Evolutionary conservation across 306 rosid genomes (phyloP).

Genomic region (Lathyrus sativus): DNA sequence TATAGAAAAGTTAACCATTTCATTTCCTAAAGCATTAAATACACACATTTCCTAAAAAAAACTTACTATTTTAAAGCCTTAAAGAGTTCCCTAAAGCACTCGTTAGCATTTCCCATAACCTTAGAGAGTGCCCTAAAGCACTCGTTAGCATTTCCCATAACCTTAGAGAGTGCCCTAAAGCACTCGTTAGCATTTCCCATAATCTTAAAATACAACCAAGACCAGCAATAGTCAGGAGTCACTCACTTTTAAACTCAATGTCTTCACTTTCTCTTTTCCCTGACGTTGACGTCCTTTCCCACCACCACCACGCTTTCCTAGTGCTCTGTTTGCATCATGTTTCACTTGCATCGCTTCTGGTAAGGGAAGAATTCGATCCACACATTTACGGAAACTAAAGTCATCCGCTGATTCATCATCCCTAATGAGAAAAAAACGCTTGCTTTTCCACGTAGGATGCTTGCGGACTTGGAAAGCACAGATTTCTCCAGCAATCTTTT

Average conservation of each 20-base stretch:
- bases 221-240: conserved; percentile 1
- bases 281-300: conserved; percentile 55
- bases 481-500: conserved; percentile 63
- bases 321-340: conserved; percentile 52
- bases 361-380: conserved; percentile 73
- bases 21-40: no score
- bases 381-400: conserved; percentile 91
- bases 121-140: no score
- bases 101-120: no score
- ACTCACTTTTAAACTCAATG: conserved; percentile 37
- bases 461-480: conserved; percentile 62
- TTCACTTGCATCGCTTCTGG: conserved; percentile 71
- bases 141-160: no score
- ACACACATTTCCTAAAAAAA: no score
- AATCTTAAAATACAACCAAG: conserved; percentile 23
- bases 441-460: conserved; percentile 77
- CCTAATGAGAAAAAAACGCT: conserved; percentile 79
- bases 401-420: conserved; percentile 68
- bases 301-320: conserved; percentile 55
- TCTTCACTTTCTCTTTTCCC: conserved; percentile 45
- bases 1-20: no score
- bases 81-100: no score
- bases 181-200: background rate
- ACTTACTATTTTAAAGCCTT: no score
- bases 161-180: no score